A percentile compares a stretch with the other conserved stretches of the same genome.
These are phyloP conservation scores for Isoetes taiwanensis DNA, from an alignment of 75 land plant genomes.

Conservation along the genomic window DNA sequence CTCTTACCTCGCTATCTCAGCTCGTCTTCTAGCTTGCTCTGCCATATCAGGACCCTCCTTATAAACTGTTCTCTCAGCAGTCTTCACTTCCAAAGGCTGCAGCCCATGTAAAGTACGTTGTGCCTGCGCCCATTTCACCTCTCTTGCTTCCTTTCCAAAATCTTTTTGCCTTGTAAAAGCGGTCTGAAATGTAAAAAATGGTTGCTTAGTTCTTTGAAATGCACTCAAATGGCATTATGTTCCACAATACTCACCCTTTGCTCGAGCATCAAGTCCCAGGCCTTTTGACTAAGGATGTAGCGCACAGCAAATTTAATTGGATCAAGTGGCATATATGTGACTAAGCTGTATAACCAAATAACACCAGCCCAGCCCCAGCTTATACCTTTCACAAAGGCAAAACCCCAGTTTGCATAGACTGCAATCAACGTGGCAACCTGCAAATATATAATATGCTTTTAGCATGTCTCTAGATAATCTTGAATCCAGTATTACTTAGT, in stretches of 20 bases:
- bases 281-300: not conserved
- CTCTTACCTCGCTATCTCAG: conserved; percentile 79
- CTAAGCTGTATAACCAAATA: not conserved
- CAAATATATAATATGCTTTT: not conserved
- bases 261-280: not conserved
- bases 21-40: conserved; percentile 78
- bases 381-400: conserved; percentile 4
- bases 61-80: conserved; percentile 25
- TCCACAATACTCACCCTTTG: conserved; percentile 1
- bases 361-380: conserved; percentile 6
- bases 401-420: conserved; percentile 6
- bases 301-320: not conserved
- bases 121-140: conserved; percentile 83
- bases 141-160: conserved; percentile 77
- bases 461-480: too few species aligned
- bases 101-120: conserved; percentile 86
- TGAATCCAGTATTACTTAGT: too few species aligned
- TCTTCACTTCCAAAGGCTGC: conserved; percentile 51
- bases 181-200: conserved; percentile 34
- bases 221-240: too few species aligned
- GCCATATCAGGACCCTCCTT: conserved; percentile 76
- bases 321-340: not conserved
- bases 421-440: conserved; percentile 7
- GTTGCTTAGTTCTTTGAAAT: too few species aligned
- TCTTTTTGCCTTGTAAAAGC: conserved; percentile 89